Evolutionary conservation across 2,329 filamentous ascomycete genomes (phyloP).

Genomic region (Aspergillus ustus): DNA sequence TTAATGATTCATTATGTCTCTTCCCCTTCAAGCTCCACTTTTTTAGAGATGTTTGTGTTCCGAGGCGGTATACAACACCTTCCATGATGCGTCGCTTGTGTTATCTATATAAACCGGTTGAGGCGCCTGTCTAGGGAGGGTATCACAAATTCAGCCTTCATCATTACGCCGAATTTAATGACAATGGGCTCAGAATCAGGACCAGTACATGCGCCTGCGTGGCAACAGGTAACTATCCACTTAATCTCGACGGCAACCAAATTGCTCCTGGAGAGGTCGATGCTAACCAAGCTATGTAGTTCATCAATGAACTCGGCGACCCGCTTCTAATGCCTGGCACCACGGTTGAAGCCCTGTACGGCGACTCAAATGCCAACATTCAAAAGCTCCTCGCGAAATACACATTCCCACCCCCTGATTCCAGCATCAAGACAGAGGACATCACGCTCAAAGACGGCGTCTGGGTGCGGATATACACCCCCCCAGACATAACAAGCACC

Average conservation of each 20-base stretch:
- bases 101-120: background rate
- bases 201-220: background rate
- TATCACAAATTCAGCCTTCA: background rate
- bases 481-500: slow-evolving; percentile 49
- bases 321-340: slow-evolving; percentile 1
- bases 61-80: background rate
- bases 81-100: background rate
- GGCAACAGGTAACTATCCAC: background rate
- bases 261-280: background rate
- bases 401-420: background rate
- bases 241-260: background rate
- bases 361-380: slow-evolving; percentile 1
- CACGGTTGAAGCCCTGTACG: background rate
- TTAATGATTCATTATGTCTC: slow-evolving; percentile 7
- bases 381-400: slow-evolving; percentile 12
- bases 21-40: background rate
- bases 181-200: background rate
- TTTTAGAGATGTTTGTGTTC: background rate
- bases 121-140: background rate
- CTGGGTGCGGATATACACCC: slow-evolving; percentile 10
- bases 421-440: background rate
- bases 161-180: background rate
- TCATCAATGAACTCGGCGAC: slow-evolving; percentile 6
- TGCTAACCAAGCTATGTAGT: background rate
- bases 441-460: background rate